Base-by-base conservation (phyloP, 306 rosid genomes). In the Hippophae rhamnoides region DNA sequence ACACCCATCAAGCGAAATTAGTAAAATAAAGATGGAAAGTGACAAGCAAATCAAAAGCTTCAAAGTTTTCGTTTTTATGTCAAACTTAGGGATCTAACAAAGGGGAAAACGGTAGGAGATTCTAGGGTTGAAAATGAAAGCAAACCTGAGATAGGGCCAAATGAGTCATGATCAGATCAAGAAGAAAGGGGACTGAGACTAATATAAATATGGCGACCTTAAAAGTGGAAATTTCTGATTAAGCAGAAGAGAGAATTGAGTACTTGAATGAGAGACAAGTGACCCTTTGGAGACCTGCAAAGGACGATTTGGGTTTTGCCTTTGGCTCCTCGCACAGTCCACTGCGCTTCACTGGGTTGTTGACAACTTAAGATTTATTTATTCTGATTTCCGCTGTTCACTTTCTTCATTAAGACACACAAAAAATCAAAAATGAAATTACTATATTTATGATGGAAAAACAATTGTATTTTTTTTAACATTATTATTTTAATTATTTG, bases 251-350 rank as follows among this genome's bases (percentile, higher is more conserved):
- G 8, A n/a, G 23, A 12, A 12, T 55, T 12, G 42, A 18, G 23
- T 18, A 18, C 23, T 5, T 38, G 47, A 52, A 49, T 38, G 56
- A 23, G 10, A 9, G 62, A 26, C 6, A 54, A n/a, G 49, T 66
- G 75, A 69, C 41, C 87, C 84, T 58, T 81, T 79, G 76, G 84
- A 63, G 60, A 41, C 56, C 44, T 42, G 63, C 72, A 81, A 78
- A 43, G 77, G 87, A 56, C 87, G 70, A 47, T 42, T 64, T 64
- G 13, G 10, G 27, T 9, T 27, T 47, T 41, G 68, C 69, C 64
- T 66, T 76, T 51, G 76, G 71, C 70, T 69, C 57, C 66, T 57
- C 52, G 9, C 58, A 57, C 61, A 12, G 43, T 31, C 41, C 18
- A 14, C 27, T 9, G 26, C 44, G 41, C 45, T 47, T 49, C 55